These are phyloP conservation scores for Curvularia eragrostidis DNA, from an alignment of 2,329 filamentous ascomycete species.

Conservation along the genomic window DNA sequence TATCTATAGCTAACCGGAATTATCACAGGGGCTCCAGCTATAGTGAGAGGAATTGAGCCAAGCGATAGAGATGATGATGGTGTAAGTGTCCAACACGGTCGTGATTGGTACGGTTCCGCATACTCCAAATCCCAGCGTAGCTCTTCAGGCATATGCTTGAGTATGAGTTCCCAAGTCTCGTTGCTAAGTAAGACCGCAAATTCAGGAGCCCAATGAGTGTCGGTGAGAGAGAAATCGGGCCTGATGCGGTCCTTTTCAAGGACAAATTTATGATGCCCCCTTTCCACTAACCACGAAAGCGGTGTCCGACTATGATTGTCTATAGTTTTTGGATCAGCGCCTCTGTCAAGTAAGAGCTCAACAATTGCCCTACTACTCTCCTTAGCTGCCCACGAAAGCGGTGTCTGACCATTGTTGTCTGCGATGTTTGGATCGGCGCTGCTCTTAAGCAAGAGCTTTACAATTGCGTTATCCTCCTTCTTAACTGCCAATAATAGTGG, in stretches of 20 bases:
- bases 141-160: background rate
- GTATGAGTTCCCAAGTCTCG: background rate
- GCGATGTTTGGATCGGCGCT: background rate
- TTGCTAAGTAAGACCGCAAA: background rate
- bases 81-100: background rate
- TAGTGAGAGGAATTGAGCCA: background rate
- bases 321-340: background rate
- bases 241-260: background rate
- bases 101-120: background rate
- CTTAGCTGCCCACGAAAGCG: background rate
- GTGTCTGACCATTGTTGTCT: background rate
- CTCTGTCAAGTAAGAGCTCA: background rate
- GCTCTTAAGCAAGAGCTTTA: background rate
- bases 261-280: background rate
- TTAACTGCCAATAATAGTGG: background rate
- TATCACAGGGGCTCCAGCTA: background rate
- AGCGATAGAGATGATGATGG: background rate
- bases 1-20: background rate
- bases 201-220: conserved; percentile 1
- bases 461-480: background rate
- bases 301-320: background rate
- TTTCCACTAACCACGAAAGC: background rate
- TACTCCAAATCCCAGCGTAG: background rate
- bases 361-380: background rate
- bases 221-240: background rate